phyloP scores from a whole-genome alignment of 257 asterid genomes.

The Craterostigma plantagineum region DNA sequence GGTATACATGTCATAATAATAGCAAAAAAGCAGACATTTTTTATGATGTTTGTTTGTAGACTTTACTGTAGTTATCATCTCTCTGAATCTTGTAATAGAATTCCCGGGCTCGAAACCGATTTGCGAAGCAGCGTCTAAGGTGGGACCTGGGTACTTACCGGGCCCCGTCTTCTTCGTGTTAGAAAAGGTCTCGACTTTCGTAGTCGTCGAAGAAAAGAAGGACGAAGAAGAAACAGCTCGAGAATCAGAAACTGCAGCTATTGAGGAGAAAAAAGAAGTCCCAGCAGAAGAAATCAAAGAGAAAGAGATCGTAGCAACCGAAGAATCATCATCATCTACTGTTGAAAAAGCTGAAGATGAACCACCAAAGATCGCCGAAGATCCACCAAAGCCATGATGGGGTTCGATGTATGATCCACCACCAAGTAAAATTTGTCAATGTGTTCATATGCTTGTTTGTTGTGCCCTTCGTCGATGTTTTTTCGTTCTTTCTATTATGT shows the following conservation, averaged over 20 bases:
- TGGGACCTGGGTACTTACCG: conserved; percentile 41
- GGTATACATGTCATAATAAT: conserved; percentile 19
- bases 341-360: conserved; percentile 18
- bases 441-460: too few species aligned
- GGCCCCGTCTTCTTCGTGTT: conserved; percentile 62
- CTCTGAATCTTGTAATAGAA: conserved; percentile 24
- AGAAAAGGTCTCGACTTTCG: conserved; percentile 45
- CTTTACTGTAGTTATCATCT: too few species aligned
- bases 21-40: neutral
- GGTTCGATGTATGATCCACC: too few species aligned
- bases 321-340: too few species aligned
- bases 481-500: too few species aligned
- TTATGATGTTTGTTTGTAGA: too few species aligned
- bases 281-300: conserved; percentile 11
- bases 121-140: conserved; percentile 38
- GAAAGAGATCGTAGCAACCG: conserved; percentile 35
- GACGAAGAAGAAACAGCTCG: conserved; percentile 22
- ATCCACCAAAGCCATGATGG: conserved; percentile 5
- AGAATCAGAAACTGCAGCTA: conserved; percentile 5
- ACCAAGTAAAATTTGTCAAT: too few species aligned
- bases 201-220: conserved; percentile 13
- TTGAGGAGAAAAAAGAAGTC: conserved; percentile 15
- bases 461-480: too few species aligned
- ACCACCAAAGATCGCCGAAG: too few species aligned
- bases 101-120: conserved; percentile 65